A percentile compares a stretch with the other conserved stretches of the same genome.
Conservation (phyloP, 768 basidiomycete genomes). For the Naganishia vishniacii region DNA sequence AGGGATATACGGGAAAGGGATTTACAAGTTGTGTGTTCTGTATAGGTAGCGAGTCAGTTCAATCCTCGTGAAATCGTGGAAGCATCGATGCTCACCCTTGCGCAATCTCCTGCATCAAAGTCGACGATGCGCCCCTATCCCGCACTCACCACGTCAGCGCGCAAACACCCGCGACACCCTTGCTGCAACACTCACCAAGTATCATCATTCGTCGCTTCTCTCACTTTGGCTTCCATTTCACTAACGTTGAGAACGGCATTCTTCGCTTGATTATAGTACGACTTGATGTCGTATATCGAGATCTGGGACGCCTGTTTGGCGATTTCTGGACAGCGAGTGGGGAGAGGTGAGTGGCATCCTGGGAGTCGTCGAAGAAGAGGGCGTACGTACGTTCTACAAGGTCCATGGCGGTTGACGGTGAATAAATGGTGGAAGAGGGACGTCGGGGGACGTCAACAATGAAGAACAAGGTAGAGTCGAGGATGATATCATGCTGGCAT, state of each 20-base stretch:
- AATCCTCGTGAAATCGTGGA: conserved; percentile 22
- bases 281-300: conserved; percentile 87
- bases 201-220: conserved; percentile 95
- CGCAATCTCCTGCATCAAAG: conserved; percentile 96
- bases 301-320: conserved; percentile 70
- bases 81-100: conserved; percentile 64
- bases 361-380: neutral
- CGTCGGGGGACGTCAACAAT: too few relatives aligned
- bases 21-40: conserved; percentile 97
- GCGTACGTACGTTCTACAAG: neutral
- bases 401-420: neutral
- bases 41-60: neutral
- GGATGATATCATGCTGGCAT: too few relatives aligned
- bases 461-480: too few relatives aligned
- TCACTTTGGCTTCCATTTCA: conserved; percentile 94
- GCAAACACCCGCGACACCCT: neutral
- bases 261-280: conserved; percentile 95
- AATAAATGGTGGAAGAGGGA: too few relatives aligned
- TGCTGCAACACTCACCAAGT: conserved; percentile 68
- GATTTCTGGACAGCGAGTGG: conserved; percentile 51
- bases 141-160: neutral
- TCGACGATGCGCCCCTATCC: conserved; percentile 89
- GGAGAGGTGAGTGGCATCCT: neutral
- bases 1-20: conserved; percentile 8
- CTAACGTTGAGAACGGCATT: conserved; percentile 93